Conservation (phyloP, 768 basidiomycete genomes). For the Wakefieldia striispora region DNA sequence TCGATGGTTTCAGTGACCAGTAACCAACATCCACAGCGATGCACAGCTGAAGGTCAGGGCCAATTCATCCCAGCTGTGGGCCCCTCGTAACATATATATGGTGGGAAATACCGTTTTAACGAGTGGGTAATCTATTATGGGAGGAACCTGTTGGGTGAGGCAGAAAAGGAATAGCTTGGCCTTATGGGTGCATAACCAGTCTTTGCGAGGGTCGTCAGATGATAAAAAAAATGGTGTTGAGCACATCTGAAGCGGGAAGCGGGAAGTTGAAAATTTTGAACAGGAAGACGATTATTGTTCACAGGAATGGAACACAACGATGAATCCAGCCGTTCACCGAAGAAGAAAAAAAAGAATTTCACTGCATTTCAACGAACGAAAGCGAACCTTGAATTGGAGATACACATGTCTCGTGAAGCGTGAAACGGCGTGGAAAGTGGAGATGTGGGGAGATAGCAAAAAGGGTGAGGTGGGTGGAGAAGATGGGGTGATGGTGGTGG, state of each 20-base stretch:
- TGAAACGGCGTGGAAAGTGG: too few species aligned
- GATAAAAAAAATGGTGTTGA: not conserved
- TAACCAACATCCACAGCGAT: not conserved
- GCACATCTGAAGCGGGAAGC: not conserved
- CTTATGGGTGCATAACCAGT: not conserved
- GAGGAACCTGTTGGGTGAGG: not conserved
- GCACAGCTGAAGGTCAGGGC: not conserved
- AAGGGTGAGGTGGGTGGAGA: not conserved
- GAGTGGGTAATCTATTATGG: not conserved
- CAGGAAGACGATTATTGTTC: not conserved
- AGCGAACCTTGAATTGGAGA: not conserved
- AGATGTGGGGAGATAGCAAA: too few species aligned
- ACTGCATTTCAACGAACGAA: not conserved
- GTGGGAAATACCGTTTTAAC: slow-evolving; percentile 12
- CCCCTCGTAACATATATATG: not conserved
- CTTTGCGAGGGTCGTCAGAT: not conserved
- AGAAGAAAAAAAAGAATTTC: not conserved
- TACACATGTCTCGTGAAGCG: not conserved
- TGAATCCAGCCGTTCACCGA: not conserved
- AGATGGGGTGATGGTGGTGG: slow-evolving; percentile 25
- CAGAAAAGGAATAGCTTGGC: too few species aligned
- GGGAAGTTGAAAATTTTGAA: not conserved
- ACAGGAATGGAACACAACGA: not conserved
- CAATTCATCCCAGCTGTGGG: not conserved
- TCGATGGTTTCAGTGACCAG: not conserved